Evolutionary conservation across 352 stramenopile genomes (phyloP).

Genomic region (Phytophthora tentaculata): DNA sequence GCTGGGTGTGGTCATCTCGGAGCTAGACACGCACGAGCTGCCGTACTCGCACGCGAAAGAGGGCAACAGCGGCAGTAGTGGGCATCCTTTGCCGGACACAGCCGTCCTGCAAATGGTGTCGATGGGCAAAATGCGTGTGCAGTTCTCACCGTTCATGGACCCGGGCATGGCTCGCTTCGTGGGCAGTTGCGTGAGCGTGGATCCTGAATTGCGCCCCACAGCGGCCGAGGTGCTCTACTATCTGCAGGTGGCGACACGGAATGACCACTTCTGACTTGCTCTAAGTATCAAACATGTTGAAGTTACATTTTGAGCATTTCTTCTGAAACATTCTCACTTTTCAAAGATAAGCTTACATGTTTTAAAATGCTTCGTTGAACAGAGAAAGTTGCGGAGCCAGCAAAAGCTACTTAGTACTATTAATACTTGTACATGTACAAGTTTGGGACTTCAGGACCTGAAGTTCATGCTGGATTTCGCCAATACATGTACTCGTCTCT

Average conservation of each 20-base stretch:
- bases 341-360: too few relatives aligned
- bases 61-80: slow-evolving; percentile 5
- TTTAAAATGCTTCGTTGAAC: too few relatives aligned
- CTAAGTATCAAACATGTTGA: too few relatives aligned
- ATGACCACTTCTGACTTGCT: slow-evolving; percentile 1
- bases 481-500: slow-evolving; percentile 20
- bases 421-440: too few relatives aligned
- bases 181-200: slow-evolving; percentile 25
- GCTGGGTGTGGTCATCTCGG: too few relatives aligned
- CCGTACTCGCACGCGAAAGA: slow-evolving; percentile 22
- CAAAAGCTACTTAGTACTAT: too few relatives aligned
- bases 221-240: slow-evolving; percentile 41
- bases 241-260: slow-evolving; percentile 29
- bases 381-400: too few relatives aligned
- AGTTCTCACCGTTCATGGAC: slow-evolving; percentile 25
- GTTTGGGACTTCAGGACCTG: too few relatives aligned
- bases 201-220: slow-evolving; percentile 22
- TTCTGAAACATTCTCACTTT: too few relatives aligned
- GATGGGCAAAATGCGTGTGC: slow-evolving; percentile 24
- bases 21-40: slow-evolving; percentile 36
- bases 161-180: slow-evolving; percentile 20
- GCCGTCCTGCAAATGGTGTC: slow-evolving; percentile 43
- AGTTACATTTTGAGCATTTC: too few relatives aligned
- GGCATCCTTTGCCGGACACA: slow-evolving; percentile 17
- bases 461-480: slow-evolving; percentile 23